Evolutionary conservation across 148 eudicot genomes (phyloP).

Genomic region (Selenicereus undatus): DNA sequence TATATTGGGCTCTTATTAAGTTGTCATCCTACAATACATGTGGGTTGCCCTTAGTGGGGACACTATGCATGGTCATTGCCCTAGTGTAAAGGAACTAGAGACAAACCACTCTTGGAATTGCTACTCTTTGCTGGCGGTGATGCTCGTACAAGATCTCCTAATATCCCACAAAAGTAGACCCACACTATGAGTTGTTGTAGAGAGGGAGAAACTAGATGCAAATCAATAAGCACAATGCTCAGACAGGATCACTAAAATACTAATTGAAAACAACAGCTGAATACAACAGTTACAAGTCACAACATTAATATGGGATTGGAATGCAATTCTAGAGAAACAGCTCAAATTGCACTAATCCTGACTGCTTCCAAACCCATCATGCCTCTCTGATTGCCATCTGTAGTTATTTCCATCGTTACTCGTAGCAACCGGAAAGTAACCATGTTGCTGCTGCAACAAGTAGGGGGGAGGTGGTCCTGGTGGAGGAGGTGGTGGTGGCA

Average conservation of each 20-base stretch:
- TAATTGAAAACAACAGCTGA: neutral
- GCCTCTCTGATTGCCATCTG: conserved; percentile 55
- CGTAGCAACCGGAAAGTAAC: conserved; percentile 39
- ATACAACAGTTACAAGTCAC: neutral
- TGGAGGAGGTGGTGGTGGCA: conserved; percentile 63
- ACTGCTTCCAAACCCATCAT: conserved; percentile 45
- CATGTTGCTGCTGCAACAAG: conserved; percentile 46
- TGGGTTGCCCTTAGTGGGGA: no score
- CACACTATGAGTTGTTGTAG: no score
- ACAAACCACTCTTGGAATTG: no score
- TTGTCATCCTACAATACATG: no score
- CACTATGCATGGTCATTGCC: no score
- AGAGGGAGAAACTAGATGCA: no score
- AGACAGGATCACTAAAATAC: neutral
- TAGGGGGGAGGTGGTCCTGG: conserved; percentile 59
- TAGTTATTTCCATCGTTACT: conserved; percentile 49
- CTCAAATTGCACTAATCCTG: conserved; percentile 28
- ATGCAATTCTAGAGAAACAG: neutral
- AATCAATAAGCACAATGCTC: neutral
- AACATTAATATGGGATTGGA: neutral
- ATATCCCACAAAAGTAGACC: no score
- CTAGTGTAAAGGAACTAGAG: no score
- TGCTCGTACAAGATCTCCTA: no score
- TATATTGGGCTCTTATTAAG: no score
- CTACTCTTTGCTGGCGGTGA: no score